Percentiles rank a stretch among this genome's conserved stretches.
Evolutionary conservation across 768 basidiomycete genomes (phyloP).

Genomic region (Coprinopsis cinerea): DNA sequence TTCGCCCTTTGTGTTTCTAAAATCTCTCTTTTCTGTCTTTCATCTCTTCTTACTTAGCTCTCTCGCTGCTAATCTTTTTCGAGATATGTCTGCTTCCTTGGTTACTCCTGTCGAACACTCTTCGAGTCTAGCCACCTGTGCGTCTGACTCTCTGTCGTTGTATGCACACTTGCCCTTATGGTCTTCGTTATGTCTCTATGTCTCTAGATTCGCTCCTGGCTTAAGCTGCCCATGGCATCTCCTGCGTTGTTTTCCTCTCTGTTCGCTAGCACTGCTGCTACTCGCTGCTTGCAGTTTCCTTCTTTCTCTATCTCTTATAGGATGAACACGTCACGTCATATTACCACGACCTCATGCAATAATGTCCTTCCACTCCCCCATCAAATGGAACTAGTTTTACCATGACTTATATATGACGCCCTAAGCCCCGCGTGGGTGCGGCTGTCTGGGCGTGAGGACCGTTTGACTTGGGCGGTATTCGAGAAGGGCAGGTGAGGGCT

Average conservation of each 20-base stretch:
- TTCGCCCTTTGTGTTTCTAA: neutral
- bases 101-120: neutral
- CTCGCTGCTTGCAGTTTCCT: no score
- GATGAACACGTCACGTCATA: no score
- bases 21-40: neutral
- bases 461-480: no score
- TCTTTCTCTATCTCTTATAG: no score
- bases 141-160: neutral
- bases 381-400: no score
- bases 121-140: neutral
- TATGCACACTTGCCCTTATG: neutral
- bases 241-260: neutral
- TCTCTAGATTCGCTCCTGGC: neutral
- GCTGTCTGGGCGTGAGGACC: no score
- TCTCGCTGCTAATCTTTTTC: neutral
- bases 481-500: no score
- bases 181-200: neutral
- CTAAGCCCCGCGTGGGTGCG: no score
- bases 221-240: neutral
- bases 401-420: no score
- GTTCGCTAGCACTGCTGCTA: no score
- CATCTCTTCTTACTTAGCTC: neutral
- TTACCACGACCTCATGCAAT: no score
- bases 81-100: slow-evolving; percentile 1
- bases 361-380: no score